These are phyloP conservation scores for Viola odorata DNA, from an alignment of 345 rosid species.

Conservation along the genomic window DNA sequence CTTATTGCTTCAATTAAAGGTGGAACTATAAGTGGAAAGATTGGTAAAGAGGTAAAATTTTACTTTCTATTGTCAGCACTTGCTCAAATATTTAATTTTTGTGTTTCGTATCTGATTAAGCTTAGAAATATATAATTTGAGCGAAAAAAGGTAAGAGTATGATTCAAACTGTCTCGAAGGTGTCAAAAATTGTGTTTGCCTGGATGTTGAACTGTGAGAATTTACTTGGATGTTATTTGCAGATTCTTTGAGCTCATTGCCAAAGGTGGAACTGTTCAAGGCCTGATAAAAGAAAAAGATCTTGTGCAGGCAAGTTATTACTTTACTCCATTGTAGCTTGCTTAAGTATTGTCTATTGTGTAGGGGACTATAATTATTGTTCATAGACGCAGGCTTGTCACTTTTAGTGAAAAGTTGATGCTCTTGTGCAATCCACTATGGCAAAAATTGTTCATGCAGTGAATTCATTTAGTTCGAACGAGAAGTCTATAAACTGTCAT, in stretches of 20 bases:
- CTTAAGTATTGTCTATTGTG: not conserved
- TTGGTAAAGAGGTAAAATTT: slow-evolving; percentile 71
- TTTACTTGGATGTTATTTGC: slow-evolving; percentile 10
- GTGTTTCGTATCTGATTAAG: not conserved
- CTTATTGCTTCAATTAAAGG: slow-evolving; percentile 76
- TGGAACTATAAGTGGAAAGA: slow-evolving; percentile 92
- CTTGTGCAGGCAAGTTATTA: slow-evolving; percentile 76
- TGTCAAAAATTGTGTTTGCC: too few relatives aligned
- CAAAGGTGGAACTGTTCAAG: slow-evolving; percentile 88
- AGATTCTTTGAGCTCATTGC: slow-evolving; percentile 88
- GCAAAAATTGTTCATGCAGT: too few relatives aligned
- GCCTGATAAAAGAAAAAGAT: slow-evolving; percentile 72
- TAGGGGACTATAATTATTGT: too few relatives aligned
- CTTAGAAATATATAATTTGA: too few relatives aligned
- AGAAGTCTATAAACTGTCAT: too few relatives aligned
- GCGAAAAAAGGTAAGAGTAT: too few relatives aligned
- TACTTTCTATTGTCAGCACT: not conserved
- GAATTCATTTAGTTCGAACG: too few relatives aligned
- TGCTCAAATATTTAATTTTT: not conserved
- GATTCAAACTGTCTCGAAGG: too few relatives aligned
- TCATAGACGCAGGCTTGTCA: not conserved
- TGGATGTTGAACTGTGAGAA: not conserved
- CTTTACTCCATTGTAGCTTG: slow-evolving; percentile 11
- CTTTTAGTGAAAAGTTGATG: not conserved
- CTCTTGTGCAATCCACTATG: not conserved